Base-by-base conservation (phyloP, 495 filamentous ascomycete genomes). In the Cudoniella acicularis region DNA sequence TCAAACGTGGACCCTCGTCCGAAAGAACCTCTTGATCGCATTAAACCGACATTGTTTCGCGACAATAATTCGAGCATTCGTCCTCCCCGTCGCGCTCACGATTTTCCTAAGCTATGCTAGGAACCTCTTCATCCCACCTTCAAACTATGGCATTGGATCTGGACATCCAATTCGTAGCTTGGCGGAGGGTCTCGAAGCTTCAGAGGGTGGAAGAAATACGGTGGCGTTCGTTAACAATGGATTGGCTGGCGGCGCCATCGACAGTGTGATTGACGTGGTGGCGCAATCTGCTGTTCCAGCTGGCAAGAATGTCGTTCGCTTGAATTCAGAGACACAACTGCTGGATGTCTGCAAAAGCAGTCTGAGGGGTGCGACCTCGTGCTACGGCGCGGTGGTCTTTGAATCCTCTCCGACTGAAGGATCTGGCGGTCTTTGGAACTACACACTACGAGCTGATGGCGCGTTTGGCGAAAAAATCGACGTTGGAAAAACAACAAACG, bases 181-280 rank as follows among this genome's bases (percentile, higher is more conserved):
- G 8, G 61, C 72, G 16, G 69, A 86, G 54, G 88, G 81, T 1
- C 69, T 95, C 20, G 64, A 65, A n/a, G 67, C 68, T 10, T 75
- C 83, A 3, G 53, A 56, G 10, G 75, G 71, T 53, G 79, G 81
- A 6, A 76, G 83, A 54, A 68, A 87, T 45, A 89, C 74, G 17
- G 72, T 96, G n/a, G 86, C 83, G n/a, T 90, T 96, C 60, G 84
- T 94, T 43, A 83, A 93, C 67, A 88, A 82, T 72, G 88, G 88
- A 22, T 76, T 86, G 41, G 71, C 69, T 8, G 86, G 84, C 4
- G 88, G 88, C 1, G 80, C 87, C 25, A 91, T 96, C 52, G 80
- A 88, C 54, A 73, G 76, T 16, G 83, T 93, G 30, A 90, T 96
- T 30, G 69, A 83, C 58, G 70, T 73, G 6, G 67, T 95, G 42